Conservation (phyloP, 768 basidiomycete genomes). For the Lactifluus volemus region DNA sequence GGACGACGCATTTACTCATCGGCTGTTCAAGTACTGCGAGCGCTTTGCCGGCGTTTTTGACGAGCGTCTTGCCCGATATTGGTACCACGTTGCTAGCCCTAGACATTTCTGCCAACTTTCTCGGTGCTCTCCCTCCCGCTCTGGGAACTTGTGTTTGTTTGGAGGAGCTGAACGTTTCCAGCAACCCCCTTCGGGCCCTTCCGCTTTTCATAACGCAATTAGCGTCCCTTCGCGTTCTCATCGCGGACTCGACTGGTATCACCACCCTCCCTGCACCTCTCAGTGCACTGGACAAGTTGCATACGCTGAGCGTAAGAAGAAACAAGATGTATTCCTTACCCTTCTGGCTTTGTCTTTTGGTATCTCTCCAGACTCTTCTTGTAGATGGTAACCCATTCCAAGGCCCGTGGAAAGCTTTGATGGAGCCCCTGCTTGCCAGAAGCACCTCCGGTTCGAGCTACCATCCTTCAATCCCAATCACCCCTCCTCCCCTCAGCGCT, state of each 20-base stretch:
- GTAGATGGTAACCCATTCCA: conserved; percentile 97
- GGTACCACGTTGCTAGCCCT: conserved; percentile 76
- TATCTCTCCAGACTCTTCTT: conserved; percentile 72
- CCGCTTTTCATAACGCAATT: conserved; percentile 81
- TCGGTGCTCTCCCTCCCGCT: conserved; percentile 74
- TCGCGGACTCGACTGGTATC: conserved; percentile 87
- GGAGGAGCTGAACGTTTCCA: conserved; percentile 90
- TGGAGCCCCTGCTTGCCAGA: conserved; percentile 73
- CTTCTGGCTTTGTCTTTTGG: conserved; percentile 91
- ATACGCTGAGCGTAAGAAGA: conserved; percentile 81
- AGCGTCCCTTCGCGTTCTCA: conserved; percentile 71
- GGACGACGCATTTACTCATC: conserved; percentile 89
- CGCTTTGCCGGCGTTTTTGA: conserved; percentile 68
- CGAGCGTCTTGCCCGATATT: conserved; percentile 61
- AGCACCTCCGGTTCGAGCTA: conserved; percentile 50
- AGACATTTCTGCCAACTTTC: conserved; percentile 86
- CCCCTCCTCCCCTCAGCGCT: conserved; percentile 43
- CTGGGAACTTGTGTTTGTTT: conserved; percentile 73
- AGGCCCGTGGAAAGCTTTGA: conserved; percentile 84
- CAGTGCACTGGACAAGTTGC: conserved; percentile 64
- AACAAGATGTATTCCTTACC: conserved; percentile 87
- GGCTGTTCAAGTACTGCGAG: conserved; percentile 74
- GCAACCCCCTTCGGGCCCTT: conserved; percentile 86
- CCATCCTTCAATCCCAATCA: conserved; percentile 56
- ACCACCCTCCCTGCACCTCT: conserved; percentile 67